Conservation (phyloP, 75 land plant genomes). For the Selaginella tamariscina region DNA sequence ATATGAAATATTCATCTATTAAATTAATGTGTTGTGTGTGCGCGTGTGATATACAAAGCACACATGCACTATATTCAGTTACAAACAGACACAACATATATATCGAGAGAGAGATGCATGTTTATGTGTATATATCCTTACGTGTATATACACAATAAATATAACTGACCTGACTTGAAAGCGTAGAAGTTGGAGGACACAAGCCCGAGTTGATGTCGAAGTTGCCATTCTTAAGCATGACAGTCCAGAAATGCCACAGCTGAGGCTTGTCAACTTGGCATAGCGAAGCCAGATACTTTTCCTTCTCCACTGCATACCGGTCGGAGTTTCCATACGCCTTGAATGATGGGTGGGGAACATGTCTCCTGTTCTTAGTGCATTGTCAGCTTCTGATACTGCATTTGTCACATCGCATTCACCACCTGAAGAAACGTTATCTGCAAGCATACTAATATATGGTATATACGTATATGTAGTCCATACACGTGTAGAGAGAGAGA, state of each 20-base stretch:
- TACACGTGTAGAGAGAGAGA: no score
- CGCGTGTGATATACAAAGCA: no score
- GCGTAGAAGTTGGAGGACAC: constrained; percentile 45
- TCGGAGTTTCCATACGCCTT: constrained; percentile 14
- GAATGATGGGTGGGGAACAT: constrained; percentile 24
- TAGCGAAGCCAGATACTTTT: constrained; percentile 50
- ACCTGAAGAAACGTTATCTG: background rate
- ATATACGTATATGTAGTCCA: no score
- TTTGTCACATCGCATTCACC: constrained; percentile 15
- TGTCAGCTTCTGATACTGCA: constrained; percentile 35
- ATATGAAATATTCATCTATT: no score
- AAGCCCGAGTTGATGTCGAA: constrained; percentile 38
- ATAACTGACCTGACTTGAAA: no score
- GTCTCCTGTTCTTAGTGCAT: constrained; percentile 41
- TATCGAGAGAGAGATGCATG: no score
- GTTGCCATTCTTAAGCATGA: constrained; percentile 83
- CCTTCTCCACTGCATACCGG: constrained; percentile 65
- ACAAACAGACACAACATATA: no score
- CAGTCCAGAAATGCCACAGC: constrained; percentile 92
- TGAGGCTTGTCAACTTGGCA: constrained; percentile 35
- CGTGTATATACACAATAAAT: no score
- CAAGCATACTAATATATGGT: no score
- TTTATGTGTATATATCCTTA: no score
- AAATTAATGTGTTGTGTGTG: no score
- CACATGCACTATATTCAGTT: no score